A percentile compares a stretch with the other conserved stretches of the same genome.
phyloP scores from a whole-genome alignment of 163 green algal species.

The Scenedesmus sp. region DNA sequence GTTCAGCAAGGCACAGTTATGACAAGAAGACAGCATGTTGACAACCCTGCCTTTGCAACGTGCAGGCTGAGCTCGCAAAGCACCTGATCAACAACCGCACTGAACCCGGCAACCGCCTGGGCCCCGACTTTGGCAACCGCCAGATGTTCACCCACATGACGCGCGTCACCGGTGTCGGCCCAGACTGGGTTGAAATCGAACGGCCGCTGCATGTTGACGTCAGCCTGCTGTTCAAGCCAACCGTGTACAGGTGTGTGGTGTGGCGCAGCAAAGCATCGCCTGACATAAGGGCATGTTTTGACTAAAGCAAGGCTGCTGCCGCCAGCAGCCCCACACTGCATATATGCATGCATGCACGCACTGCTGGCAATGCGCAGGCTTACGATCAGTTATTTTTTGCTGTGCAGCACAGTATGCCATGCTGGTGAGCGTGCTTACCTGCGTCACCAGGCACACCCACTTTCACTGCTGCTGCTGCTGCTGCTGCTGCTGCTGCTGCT shows the following conservation, averaged over 20 bases:
- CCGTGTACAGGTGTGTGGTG: no score
- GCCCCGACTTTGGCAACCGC: not conserved
- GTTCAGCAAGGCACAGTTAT: no score
- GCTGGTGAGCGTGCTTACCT: no score
- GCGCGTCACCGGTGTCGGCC: conserved; percentile 22
- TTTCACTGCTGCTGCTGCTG: not conserved
- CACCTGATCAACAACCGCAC: conserved; percentile 33
- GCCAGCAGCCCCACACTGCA: no score
- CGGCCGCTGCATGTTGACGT: conserved; percentile 44
- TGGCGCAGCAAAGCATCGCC: no score
- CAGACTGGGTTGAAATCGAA: conserved; percentile 28
- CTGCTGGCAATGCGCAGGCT: no score
- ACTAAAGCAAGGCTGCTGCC: no score
- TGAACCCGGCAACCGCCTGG: not conserved
- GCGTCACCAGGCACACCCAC: no score
- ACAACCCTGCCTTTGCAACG: not conserved
- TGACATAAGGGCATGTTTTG: not conserved
- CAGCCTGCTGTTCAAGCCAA: not conserved
- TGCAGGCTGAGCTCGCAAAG: conserved; percentile 21
- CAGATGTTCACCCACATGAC: conserved; percentile 24
- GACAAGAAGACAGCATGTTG: no score
- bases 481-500: not conserved
- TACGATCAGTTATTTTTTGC: no score
- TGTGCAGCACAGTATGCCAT: no score
- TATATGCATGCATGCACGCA: no score